Evolutionary conservation across 1,139 yeast genomes (phyloP), one percentile per base, ranked within the genome.

Genomic region (Martiniozyma asiatica): DNA sequence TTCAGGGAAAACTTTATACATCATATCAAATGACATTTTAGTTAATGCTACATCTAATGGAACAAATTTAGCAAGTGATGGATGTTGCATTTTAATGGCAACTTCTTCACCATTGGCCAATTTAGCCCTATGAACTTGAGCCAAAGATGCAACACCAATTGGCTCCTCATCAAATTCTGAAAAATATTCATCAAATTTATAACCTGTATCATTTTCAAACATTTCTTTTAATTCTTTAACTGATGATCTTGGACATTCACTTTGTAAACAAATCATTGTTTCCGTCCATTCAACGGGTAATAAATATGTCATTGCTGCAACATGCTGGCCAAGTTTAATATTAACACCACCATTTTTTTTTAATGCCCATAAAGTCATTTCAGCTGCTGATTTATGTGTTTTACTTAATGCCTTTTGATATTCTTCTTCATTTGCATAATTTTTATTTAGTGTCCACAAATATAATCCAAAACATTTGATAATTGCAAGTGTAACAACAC

Each of bases 1-100:
- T 35, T 89, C 93, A 0, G 98, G 98, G 50, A 92, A 89, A 14
- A 80, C 73, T 44, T 68, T 68, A 50, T 75, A 73, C 64, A 89
- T 73, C 39, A 79, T 58, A 21, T 63, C 61, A 51, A 89, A 89
- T 10, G 87, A 94, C 4, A 73, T 61, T 37, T 70, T 68, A 3
- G 96, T 85, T 52, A 89, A 58, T 45, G 69, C 61, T 6, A 89
- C 74, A 56, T 89, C 99, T 20, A 89, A 56, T 0, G 98, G 97
- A 7, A 89, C 94, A 58, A 81, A 89, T 44, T 80, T 85, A 31
- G 73, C 68, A 30, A 89, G 61, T 6, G 85, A 68, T 0, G 98
- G 98, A 54, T 89, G 99, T 51, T 89, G 98, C 24, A 89, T 68
- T 49, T 92, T 89, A 15, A 89, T 94, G 0, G 98, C 98, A 2